Base-by-base conservation (phyloP, 768 basidiomycete species). In the Tubosaeta brunneosetosa region DNA sequence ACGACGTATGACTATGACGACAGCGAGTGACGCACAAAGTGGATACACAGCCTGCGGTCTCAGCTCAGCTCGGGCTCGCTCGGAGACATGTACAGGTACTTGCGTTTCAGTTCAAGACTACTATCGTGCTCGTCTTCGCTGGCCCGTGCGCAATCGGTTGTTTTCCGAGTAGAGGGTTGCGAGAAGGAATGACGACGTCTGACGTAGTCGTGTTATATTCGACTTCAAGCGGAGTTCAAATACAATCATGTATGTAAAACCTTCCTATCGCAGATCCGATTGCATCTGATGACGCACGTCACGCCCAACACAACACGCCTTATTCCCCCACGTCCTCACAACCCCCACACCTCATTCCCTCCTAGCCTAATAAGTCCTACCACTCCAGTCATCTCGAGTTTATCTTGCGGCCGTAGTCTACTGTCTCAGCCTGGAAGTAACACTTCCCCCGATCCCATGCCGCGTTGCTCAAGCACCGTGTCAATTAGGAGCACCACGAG, bases 391-490 rank as follows among this genome's bases (percentile, higher is more conserved):
- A 22, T 22, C 22, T 22, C 3, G 22, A 22, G 22, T 22, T 22
- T 22, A 22, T 22, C 29, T 29, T 29, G 29, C 29, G 4, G 9
- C 29, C 29, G 29, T 29, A 29, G 9, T 9, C 29, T 29, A 29
- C 29, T 29, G 29, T 29, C 29, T 22, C 22, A 22, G 22, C 11
- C 66, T 87, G 87, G 59, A 91, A 82, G 63, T 88, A 85, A 57
- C 88, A 86, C 54, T 74, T 74, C 38, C 87, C 86, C 84, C 19
- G 72, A 65, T 47, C 85, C 84, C 83, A 63, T 53, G 43, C 61
- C 61, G 55, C 58, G 59, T 47, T 40, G 38, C 37, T 45, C 49
- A 50, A 56, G 37, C 51, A 60, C 45, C 46, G 50, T 41, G 42
- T 60, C 56, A 57, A 54, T 53, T 53, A 50, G 33, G 49, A 48